phyloP scores from a whole-genome alignment of 2,329 filamentous ascomycete species.

The Ascochyta fabae region DNA sequence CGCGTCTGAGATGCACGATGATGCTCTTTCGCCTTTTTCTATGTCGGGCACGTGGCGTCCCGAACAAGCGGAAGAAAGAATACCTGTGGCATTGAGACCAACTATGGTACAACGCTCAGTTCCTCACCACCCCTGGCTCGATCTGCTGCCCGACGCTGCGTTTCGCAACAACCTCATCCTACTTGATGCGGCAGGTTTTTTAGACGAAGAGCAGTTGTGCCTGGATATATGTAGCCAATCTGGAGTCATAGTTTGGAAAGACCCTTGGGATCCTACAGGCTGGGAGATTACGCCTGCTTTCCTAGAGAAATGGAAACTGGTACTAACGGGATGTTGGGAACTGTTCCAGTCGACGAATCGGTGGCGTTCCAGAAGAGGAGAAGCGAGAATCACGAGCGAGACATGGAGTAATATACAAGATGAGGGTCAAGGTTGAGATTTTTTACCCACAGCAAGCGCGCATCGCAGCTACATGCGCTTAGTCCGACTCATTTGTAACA shows the following conservation, averaged over 20 bases:
- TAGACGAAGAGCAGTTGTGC: slow-evolving; percentile 9
- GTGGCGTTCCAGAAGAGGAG: slow-evolving; percentile 1
- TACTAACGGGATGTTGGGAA: background rate
- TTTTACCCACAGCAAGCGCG: too few species aligned
- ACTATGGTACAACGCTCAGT: slow-evolving; percentile 56
- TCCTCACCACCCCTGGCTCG: slow-evolving; percentile 62
- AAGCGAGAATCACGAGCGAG: slow-evolving; percentile 2
- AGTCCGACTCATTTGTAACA: background rate
- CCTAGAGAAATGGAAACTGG: slow-evolving; percentile 3
- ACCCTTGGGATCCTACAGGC: slow-evolving; percentile 8
- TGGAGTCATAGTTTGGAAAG: slow-evolving; percentile 6
- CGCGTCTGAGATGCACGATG: slow-evolving; percentile 7
- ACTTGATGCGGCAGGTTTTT: background rate
- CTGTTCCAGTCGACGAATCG: slow-evolving; percentile 7
- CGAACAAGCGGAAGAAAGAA: background rate
- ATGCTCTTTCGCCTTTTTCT: slow-evolving; percentile 5
- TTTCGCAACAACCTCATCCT: slow-evolving; percentile 58
- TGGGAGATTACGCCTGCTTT: slow-evolving; percentile 11
- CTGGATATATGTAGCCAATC: background rate
- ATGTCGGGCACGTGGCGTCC: background rate
- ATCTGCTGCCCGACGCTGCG: slow-evolving; percentile 63
- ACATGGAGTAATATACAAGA: background rate
- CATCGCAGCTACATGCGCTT: background rate
- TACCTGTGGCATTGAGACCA: slow-evolving; percentile 51
- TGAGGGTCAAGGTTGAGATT: background rate